Evolutionary conservation across 176 grass and related monocot genomes (phyloP), one percentile per base, ranked within the genome.

Genomic region (Alopecurus myosuroides): DNA sequence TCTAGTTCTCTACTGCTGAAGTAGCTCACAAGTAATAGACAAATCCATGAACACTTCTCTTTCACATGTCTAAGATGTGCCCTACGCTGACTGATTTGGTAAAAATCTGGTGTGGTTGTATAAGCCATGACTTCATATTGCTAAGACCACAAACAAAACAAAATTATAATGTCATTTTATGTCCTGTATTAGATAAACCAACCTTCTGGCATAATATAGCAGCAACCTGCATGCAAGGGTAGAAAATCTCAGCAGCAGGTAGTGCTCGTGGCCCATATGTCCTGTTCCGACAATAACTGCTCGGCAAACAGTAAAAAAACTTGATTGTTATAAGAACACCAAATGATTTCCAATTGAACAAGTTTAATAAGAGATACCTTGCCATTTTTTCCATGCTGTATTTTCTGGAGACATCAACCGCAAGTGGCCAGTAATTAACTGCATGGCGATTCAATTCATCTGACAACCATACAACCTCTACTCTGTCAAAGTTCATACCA

Each of bases 201-300:
- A 77, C 74, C 74, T 56, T 77, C 75, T 77, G 51, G 34, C 52
- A 77, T 77, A 77, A 40, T 77, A 77, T 39, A 77, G 34, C 34
- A 58, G 75, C 75, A 77, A 77, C 52, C 2, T 77, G 33, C 52
- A 58, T 77, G 75, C 75, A 58, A 77, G 52, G 51, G 34, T 40
- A 77, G 55, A 58, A 57, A 37, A 77, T 77, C 52, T 77, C 33
- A 39, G 75, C 75, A 58, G 75, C 33, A 77, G 75, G 34, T 36
- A 77, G 34, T 39, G 3, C 14, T 58, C 26, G 11, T 77, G 75
- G 52, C 34, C 52, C 75, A 5, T 40, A 40, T 58, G 22, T 33
- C 49, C 52, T 57, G n/a, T 57, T 56, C 37, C 19, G 2, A 17
- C 18, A 25, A 26, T 57, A 75, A 35, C 51, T 77, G 33, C 19